Evolutionary conservation across 2,329 filamentous ascomycete species (phyloP).

Genomic region (Sporothrix pallida): DNA sequence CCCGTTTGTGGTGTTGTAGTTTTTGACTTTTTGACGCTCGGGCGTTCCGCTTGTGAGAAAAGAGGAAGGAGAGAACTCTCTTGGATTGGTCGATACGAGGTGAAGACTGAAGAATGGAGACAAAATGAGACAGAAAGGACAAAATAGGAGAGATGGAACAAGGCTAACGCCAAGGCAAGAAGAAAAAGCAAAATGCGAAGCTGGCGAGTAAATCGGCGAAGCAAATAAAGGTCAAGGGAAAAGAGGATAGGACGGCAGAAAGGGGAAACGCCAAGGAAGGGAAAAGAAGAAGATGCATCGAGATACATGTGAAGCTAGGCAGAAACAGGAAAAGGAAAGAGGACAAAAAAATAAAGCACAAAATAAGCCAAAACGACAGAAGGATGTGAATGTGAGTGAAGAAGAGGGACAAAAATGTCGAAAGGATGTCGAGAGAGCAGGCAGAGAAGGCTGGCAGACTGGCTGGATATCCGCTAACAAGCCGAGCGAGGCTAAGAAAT

Average conservation of each 20-base stretch:
- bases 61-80: background rate
- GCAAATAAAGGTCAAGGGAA: background rate
- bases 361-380: background rate
- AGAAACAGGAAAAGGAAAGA: background rate
- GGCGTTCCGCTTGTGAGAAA: background rate
- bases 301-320: background rate
- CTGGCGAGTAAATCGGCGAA: conserved; percentile 11
- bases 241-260: no score
- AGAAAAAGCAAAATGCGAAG: background rate
- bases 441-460: background rate
- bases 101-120: no score
- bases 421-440: background rate
- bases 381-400: no score
- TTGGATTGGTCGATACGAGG: conserved; percentile 2
- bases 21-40: background rate
- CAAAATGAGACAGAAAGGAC: background rate
- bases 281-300: background rate
- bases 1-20: background rate
- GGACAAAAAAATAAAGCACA: background rate
- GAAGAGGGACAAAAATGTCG: background rate
- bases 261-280: background rate
- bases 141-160: background rate
- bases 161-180: background rate
- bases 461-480: background rate
- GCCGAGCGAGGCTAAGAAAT: background rate